Evolutionary conservation across 176 grass and related monocot species (phyloP).

Genomic region (Lolium perenne): DNA sequence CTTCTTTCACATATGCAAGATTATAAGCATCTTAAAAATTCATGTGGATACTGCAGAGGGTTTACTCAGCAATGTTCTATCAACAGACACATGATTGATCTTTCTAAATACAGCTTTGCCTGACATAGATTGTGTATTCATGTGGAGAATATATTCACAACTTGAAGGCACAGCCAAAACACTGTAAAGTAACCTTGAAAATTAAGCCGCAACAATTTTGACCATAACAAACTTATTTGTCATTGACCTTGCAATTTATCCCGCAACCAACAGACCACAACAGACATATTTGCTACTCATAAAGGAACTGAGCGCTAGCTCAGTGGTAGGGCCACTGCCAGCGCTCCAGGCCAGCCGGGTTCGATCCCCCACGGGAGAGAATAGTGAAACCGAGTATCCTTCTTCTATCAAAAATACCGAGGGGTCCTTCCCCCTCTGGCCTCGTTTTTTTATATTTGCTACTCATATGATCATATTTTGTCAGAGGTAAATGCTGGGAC

Average conservation of each 20-base stretch:
- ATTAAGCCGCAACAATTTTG: not conserved
- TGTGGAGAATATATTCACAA: not conserved
- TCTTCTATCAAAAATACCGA: too few relatives aligned
- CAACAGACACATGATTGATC: not conserved
- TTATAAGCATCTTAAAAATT: constrained; percentile 8
- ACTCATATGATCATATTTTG: constrained; percentile 19
- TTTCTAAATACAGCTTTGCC: not conserved
- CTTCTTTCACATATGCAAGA: not conserved
- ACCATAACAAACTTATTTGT: not conserved
- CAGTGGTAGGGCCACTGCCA: too few relatives aligned
- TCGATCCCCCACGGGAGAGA: too few relatives aligned
- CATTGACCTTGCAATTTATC: not conserved
- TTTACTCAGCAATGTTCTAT: not conserved
- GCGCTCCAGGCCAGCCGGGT: too few relatives aligned
- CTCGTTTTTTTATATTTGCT: not conserved
- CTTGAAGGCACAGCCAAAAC: constrained; percentile 23
- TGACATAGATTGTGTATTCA: not conserved
- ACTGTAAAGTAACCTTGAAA: not conserved
- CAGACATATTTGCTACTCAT: not conserved
- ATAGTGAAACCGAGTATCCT: too few relatives aligned
- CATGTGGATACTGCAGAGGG: not conserved
- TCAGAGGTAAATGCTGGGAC: not conserved
- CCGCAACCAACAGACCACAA: constrained; percentile 5
- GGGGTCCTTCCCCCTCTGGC: too few relatives aligned
- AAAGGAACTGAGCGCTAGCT: not conserved